Conservation (phyloP, 176 grass and related monocot genomes). For the Raddia guianensis region DNA sequence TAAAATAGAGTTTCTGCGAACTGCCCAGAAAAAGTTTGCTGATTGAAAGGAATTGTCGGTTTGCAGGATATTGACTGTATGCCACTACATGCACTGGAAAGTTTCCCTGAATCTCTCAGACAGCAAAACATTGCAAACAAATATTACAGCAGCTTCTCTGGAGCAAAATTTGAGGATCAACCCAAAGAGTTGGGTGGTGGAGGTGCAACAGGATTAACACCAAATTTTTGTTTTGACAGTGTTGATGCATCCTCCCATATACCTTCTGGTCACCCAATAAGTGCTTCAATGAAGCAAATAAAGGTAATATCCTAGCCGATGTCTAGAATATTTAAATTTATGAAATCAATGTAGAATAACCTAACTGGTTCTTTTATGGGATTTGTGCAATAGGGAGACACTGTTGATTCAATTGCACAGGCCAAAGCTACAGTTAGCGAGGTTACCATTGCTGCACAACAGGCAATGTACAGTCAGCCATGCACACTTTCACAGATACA, state of each 20-base stretch:
- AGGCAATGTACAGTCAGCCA: conserved; percentile 87
- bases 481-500: conserved; percentile 90
- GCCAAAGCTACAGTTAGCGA: conserved; percentile 81
- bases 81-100: conserved; percentile 85
- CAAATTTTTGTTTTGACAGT: conserved; percentile 52
- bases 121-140: conserved; percentile 53
- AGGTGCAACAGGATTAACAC: conserved; percentile 47
- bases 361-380: conserved; percentile 40
- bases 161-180: conserved; percentile 58
- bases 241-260: conserved; percentile 48
- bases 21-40: conserved; percentile 9
- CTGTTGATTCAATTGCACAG: conserved; percentile 77
- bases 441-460: conserved; percentile 68
- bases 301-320: conserved; percentile 52
- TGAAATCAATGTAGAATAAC: conserved; percentile 40
- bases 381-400: conserved; percentile 65
- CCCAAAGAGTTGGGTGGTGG: conserved; percentile 61
- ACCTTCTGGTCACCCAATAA: conserved; percentile 63
- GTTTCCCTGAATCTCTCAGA: conserved; percentile 80
- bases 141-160: conserved; percentile 61
- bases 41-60: conserved; percentile 27
- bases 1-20: conserved; percentile 21
- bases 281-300: conserved; percentile 66
- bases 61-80: conserved; percentile 98
- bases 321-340: conserved; percentile 37